Evolutionary conservation across 768 basidiomycete species (phyloP), one percentile per base, ranked within the genome.

Genomic region (Lactarius tabidus): DNA sequence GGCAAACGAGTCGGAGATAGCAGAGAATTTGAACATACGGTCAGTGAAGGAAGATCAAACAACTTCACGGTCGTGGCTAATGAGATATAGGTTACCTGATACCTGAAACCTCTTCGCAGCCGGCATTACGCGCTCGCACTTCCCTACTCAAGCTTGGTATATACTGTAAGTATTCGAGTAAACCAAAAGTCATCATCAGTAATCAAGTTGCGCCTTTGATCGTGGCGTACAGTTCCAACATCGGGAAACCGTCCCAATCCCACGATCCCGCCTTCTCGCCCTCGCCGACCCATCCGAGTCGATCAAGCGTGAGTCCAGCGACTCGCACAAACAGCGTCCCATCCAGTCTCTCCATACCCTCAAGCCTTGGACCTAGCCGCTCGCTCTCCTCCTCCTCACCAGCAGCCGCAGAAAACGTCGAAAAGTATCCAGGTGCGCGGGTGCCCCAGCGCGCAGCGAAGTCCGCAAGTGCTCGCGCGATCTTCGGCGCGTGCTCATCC

Each of bases 291-390:
- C 65, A 65, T 7, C 67, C 67, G 6, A 68, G 57, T 35, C 60
- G 41, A n/a, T 80, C 76, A n/a, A 78, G 75, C 2, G 84, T 84
- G 69, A 86, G 68, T 60, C 80, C 80, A 33, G 86, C 87, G 0
- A 77, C 76, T 55, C 86, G 76, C 51, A 87, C 67, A 70, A 90
- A 90, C 56, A 90, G 68, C 20, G 81, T 82, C 28, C 87, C 88
- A 71, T 90, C 88, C 14, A 83, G 69, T 35, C 77, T 71, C 61
- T 83, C 82, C 7, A 78, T 80, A 23, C 82, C 86, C 17, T 77
- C 75, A 36, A 86, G 74, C 70, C 15, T 12, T 14, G 39, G 39
- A 18, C 5, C 17, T 17, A 1, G 73, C 8, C 41, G 58, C 3
- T 64, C 58, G 14, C 23, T 6, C 14, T 6, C 62, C 28, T 9